Evolutionary conservation across 768 basidiomycete genomes (phyloP).

Genomic region (Cantharellus cinnabarinus): DNA sequence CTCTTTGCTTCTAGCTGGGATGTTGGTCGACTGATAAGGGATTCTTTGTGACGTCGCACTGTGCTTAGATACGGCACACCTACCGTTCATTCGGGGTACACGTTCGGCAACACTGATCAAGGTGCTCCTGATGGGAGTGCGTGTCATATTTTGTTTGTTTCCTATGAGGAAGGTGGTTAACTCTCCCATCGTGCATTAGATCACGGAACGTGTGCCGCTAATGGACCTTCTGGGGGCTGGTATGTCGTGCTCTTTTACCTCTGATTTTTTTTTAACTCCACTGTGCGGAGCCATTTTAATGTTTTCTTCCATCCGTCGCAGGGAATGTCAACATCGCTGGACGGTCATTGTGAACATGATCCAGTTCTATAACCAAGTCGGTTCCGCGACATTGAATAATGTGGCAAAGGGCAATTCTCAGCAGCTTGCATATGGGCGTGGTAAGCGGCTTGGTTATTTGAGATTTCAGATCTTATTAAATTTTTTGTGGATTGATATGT

Average conservation of each 20-base stretch:
- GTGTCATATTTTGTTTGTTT: background rate
- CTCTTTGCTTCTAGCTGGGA: background rate
- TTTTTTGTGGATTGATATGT: background rate
- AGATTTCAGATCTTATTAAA: background rate
- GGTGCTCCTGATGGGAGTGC: slow-evolving; percentile 41
- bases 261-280: too few species aligned
- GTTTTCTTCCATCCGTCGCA: background rate
- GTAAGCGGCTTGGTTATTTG: slow-evolving; percentile 15
- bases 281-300: background rate
- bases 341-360: slow-evolving; percentile 10
- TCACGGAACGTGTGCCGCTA: background rate
- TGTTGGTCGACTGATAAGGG: background rate
- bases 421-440: slow-evolving; percentile 48
- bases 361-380: slow-evolving; percentile 8
- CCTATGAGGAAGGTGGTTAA: background rate
- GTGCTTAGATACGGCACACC: slow-evolving; percentile 50
- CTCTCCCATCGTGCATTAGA: too few species aligned
- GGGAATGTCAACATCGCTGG: slow-evolving; percentile 11
- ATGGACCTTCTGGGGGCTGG: slow-evolving; percentile 6
- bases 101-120: slow-evolving; percentile 22
- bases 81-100: slow-evolving; percentile 38
- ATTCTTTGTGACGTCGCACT: slow-evolving; percentile 6
- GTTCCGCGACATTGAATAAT: slow-evolving; percentile 23
- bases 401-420: slow-evolving; percentile 38
- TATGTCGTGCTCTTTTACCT: background rate